Evolutionary conservation across 441 rosid genomes (phyloP).

Genomic region (Pelargonium fulgidum): DNA sequence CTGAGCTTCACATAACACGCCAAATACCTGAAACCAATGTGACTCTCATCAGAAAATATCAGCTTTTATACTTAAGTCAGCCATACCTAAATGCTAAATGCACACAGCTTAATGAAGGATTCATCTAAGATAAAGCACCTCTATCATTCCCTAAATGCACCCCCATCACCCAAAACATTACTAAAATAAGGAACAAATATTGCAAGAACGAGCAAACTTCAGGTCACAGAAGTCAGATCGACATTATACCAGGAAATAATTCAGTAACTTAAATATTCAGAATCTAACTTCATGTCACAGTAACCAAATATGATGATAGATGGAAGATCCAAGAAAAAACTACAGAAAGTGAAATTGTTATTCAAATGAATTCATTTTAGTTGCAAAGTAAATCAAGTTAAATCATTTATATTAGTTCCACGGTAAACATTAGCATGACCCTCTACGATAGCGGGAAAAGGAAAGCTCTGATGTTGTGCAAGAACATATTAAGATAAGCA

Average conservation of each 20-base stretch:
- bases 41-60: constrained; percentile 17
- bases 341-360: too few species aligned
- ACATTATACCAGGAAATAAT: background rate
- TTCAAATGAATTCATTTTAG: background rate
- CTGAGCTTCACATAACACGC: constrained; percentile 92
- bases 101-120: too few species aligned
- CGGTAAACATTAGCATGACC: background rate
- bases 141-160: background rate
- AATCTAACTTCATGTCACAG: background rate
- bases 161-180: background rate
- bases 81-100: too few species aligned
- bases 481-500: constrained; percentile 5
- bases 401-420: constrained; percentile 2
- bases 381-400: background rate
- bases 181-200: background rate
- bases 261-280: background rate
- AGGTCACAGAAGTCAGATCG: too few species aligned
- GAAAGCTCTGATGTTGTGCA: constrained; percentile 1
- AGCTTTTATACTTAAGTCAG: background rate
- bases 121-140: too few species aligned
- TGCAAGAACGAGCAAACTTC: background rate
- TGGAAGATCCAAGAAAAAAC: too few species aligned
- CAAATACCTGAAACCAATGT: constrained; percentile 58
- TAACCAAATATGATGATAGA: too few species aligned
- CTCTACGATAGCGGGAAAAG: background rate